Conservation (phyloP, 2,329 filamentous ascomycete species). For the Diaporthe aspalathi region DNA sequence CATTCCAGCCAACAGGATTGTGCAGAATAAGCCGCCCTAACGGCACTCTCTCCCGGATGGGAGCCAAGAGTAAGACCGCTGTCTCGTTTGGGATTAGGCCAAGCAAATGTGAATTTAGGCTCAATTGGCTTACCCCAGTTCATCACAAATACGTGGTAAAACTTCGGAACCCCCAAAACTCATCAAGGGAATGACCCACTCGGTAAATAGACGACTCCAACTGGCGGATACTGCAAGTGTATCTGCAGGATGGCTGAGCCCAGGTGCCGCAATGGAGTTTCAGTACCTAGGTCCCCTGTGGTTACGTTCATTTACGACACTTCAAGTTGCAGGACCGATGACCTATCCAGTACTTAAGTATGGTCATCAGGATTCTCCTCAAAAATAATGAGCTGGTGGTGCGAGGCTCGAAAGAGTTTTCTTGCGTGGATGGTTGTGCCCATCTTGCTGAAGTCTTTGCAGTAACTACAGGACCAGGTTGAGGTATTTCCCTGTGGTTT, state of each 20-base stretch:
- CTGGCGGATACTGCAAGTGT: neutral
- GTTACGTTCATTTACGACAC: neutral
- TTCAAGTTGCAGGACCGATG: neutral
- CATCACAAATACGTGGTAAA: constrained; percentile 8
- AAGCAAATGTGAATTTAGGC: constrained; percentile 32
- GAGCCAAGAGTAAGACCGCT: constrained; percentile 26
- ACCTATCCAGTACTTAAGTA: too few species aligned
- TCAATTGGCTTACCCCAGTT: constrained; percentile 17
- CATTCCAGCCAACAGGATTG: neutral
- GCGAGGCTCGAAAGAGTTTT: too few species aligned
- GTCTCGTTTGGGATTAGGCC: constrained; percentile 6
- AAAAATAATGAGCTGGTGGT: too few species aligned
- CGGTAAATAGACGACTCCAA: neutral
- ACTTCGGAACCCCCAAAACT: constrained; percentile 18
- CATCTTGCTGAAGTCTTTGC: too few species aligned
- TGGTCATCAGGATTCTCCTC: too few species aligned
- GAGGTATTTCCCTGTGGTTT: too few species aligned
- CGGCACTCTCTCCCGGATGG: constrained; percentile 33
- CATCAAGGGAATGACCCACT: neutral
- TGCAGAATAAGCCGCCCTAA: constrained; percentile 17
- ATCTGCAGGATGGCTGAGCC: too few species aligned
- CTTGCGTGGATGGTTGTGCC: too few species aligned
- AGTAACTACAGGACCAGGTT: too few species aligned
- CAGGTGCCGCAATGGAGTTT: neutral
- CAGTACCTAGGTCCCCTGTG: neutral